Evolutionary conservation across 2,329 filamentous ascomycete species (phyloP).

Genomic region (Hymenoscyphus repandus): DNA sequence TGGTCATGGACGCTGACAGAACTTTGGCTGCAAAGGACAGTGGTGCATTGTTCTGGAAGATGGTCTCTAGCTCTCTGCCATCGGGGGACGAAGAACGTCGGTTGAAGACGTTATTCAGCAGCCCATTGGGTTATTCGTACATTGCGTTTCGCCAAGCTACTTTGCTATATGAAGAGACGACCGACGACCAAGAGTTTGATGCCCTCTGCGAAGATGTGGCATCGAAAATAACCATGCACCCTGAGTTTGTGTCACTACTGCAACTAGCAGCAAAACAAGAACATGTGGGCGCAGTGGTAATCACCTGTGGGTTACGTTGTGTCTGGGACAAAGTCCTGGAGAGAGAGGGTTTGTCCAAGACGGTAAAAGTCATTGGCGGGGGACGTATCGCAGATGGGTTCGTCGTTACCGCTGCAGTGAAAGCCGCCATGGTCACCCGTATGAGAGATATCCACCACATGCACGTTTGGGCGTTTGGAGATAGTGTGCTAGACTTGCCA

Average conservation of each 20-base stretch:
- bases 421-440: slow-evolving; percentile 41
- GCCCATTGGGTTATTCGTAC: slow-evolving; percentile 45
- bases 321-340: slow-evolving; percentile 53
- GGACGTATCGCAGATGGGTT: slow-evolving; percentile 42
- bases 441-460: slow-evolving; percentile 33
- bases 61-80: slow-evolving; percentile 3
- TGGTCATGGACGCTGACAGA: slow-evolving; percentile 55
- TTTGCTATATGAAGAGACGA: slow-evolving; percentile 46
- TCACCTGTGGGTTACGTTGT: slow-evolving; percentile 48
- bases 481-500: slow-evolving; percentile 50
- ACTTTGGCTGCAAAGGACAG: slow-evolving; percentile 49
- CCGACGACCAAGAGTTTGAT: slow-evolving; percentile 37
- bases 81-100: slow-evolving; percentile 17
- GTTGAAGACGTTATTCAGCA: slow-evolving; percentile 43
- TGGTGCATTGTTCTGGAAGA: slow-evolving; percentile 45
- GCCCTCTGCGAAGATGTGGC: slow-evolving; percentile 41
- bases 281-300: slow-evolving; percentile 42
- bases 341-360: slow-evolving; percentile 35
- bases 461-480: slow-evolving; percentile 53
- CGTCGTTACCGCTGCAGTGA: slow-evolving; percentile 47
- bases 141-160: slow-evolving; percentile 48
- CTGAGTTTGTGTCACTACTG: slow-evolving; percentile 44
- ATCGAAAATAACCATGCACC: slow-evolving; percentile 36
- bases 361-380: slow-evolving; percentile 47
- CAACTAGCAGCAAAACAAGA: slow-evolving; percentile 23